These are phyloP conservation scores for Salvia splendens DNA, from an alignment of 257 asterid species.

Conservation along the genomic window DNA sequence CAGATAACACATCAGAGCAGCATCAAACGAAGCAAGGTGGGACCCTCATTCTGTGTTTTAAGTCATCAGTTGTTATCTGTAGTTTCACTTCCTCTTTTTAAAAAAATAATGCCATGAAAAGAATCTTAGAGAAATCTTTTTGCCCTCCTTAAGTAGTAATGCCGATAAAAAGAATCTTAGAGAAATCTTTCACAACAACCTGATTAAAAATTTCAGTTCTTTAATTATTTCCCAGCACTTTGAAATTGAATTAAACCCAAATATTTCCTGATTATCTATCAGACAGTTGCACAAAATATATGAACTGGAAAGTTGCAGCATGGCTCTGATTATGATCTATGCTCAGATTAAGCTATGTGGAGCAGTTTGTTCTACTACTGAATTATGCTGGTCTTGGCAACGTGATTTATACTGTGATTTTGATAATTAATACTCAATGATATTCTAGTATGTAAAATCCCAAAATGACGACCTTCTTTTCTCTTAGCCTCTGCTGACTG, in stretches of 20 bases:
- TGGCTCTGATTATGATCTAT: background rate
- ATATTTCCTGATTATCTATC: background rate
- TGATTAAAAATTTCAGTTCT: background rate
- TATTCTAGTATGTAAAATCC: background rate
- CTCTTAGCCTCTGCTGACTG: background rate
- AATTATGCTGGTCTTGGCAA: background rate
- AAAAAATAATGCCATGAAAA: background rate
- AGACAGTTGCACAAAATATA: conserved; percentile 7
- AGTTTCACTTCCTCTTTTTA: conserved; percentile 1
- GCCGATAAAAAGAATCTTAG: background rate
- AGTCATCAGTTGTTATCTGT: conserved; percentile 8
- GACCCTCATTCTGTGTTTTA: background rate
- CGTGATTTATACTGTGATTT: background rate
- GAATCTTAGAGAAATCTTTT: background rate
- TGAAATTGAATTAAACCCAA: conserved; percentile 21
- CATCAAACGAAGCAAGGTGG: conserved; percentile 61
- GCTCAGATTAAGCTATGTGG: background rate
- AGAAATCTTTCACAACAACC: background rate
- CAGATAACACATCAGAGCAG: conserved; percentile 42
- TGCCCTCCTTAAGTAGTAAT: background rate
- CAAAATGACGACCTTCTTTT: background rate
- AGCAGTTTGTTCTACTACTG: background rate
- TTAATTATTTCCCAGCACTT: background rate
- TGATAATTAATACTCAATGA: background rate
- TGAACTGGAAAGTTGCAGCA: background rate